These are phyloP conservation scores for Periconia digitata DNA, from an alignment of 2,329 filamentous ascomycete genomes.

Conservation along the genomic window DNA sequence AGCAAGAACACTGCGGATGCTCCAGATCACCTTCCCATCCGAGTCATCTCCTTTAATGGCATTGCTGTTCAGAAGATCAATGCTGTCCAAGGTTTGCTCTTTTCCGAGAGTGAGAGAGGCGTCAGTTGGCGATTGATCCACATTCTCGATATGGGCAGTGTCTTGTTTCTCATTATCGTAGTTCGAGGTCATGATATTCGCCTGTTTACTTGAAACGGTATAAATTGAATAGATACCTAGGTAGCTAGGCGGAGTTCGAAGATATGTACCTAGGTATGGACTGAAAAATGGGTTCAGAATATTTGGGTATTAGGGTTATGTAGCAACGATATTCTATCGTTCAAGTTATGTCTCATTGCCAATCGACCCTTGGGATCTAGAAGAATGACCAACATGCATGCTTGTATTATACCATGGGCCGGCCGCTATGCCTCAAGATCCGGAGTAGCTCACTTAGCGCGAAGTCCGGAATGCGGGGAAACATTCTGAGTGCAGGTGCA, in stretches of 20 bases:
- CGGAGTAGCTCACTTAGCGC: constrained; percentile 19
- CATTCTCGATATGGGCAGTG: constrained; percentile 25
- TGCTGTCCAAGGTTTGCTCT: constrained; percentile 25
- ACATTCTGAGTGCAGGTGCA: neutral
- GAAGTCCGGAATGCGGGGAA: constrained; percentile 26
- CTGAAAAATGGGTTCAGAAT: too few relatives aligned
- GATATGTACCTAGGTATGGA: too few relatives aligned
- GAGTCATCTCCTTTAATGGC: constrained; percentile 45
- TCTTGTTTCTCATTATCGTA: constrained; percentile 28
- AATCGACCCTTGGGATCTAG: too few relatives aligned
- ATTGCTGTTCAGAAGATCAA: constrained; percentile 39
- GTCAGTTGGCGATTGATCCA: constrained; percentile 17
- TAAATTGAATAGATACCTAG: neutral
- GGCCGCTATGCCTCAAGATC: constrained; percentile 13
- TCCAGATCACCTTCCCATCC: constrained; percentile 44
- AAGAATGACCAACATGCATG: neutral
- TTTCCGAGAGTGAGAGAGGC: constrained; percentile 27
- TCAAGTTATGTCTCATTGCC: too few relatives aligned
- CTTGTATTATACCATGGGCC: neutral
- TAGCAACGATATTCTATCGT: too few relatives aligned
- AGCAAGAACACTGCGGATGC: constrained; percentile 34
- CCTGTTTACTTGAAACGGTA: neutral
- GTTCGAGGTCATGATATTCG: constrained; percentile 18
- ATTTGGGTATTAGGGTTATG: too few relatives aligned
- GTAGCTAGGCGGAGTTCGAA: too few relatives aligned